Conservation (phyloP, 345 rosid species). For the Microthlaspi erraticum region DNA sequence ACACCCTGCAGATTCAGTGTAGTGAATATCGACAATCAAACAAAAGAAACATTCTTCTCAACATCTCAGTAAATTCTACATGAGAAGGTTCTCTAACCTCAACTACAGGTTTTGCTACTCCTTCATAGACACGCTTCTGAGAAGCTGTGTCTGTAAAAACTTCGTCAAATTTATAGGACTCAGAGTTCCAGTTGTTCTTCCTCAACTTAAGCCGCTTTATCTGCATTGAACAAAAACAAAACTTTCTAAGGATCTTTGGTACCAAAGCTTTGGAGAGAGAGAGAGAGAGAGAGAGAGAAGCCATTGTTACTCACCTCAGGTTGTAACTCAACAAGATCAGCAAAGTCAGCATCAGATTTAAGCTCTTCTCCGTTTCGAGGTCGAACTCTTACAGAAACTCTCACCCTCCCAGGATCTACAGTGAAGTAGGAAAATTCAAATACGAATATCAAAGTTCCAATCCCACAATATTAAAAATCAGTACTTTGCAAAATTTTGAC, state of each 20-base stretch:
- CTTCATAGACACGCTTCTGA: conserved; percentile 92
- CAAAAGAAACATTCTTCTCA: background rate
- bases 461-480: background rate
- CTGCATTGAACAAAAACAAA: conserved; percentile 43
- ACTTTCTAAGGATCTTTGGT: conserved; percentile 3
- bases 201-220: conserved; percentile 78
- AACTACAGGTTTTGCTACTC: conserved; percentile 88
- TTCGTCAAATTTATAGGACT: conserved; percentile 84
- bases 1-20: conserved; percentile 69
- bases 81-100: conserved; percentile 56
- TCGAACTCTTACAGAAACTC: conserved; percentile 86
- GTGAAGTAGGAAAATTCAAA: background rate
- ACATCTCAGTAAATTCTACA: background rate
- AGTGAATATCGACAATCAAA: background rate
- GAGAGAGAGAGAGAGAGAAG: conserved; percentile 10
- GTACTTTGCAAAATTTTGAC: background rate
- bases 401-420: conserved; percentile 82
- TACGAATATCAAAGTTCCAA: background rate
- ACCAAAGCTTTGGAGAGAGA: background rate
- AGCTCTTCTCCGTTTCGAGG: conserved; percentile 81
- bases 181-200: conserved; percentile 91
- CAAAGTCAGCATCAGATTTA: conserved; percentile 75
- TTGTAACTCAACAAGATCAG: conserved; percentile 83
- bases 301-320: conserved; percentile 64
- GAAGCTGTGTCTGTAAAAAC: conserved; percentile 81